Evolutionary conservation across 805 yeast genomes (phyloP), one percentile per base, ranked within the genome.

Genomic region (Starmerella stigmatis): DNA sequence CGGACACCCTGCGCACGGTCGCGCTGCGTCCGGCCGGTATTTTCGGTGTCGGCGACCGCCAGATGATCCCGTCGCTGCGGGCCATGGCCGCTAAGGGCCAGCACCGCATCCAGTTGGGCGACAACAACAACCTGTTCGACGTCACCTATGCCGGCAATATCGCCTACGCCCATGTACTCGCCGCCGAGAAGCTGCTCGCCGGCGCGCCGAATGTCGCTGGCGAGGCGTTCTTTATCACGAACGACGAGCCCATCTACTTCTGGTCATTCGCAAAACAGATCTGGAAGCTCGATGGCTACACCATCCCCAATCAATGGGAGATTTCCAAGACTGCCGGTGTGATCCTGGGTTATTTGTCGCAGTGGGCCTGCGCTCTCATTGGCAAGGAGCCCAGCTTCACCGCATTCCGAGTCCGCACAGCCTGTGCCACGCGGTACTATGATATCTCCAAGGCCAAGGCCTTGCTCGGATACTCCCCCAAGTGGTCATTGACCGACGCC

Each of bases 121-220:
- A 86, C 61, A 92, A 92, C 66, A 78, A 83, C 62, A 92, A 92
- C 60, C 65, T 92, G 45, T 92, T 89, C 58, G 99, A 92, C 62
- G 88, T 95, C 84, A 86, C 97, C 0, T 92, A 86, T 60, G 97
- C 81, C n/a, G 97, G 96, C 11, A 92, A 92, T 64, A 97, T 94
- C 31, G 97, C 98, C 0, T 94, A 86, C 64, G 81, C 96, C 9
- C 99, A 92, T 62, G 89, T 89, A 9, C 68, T 92, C 41, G 98
- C 97, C 1, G 94, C 96, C 5, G 68, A 81, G 57, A 79, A 79
- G 62, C 62, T 88, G 16, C 63, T 85, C 16, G 33, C 11, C 9
- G 45, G 17, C 9, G 68, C 75, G 46, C 67, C 72, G 9, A 46
- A 57, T 0, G 78, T 89, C 20, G 81, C 85, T 5, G 98, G 98